Base-by-base conservation (phyloP, 1,139 yeast genomes). In the Sugiyamaella pinicola region DNA sequence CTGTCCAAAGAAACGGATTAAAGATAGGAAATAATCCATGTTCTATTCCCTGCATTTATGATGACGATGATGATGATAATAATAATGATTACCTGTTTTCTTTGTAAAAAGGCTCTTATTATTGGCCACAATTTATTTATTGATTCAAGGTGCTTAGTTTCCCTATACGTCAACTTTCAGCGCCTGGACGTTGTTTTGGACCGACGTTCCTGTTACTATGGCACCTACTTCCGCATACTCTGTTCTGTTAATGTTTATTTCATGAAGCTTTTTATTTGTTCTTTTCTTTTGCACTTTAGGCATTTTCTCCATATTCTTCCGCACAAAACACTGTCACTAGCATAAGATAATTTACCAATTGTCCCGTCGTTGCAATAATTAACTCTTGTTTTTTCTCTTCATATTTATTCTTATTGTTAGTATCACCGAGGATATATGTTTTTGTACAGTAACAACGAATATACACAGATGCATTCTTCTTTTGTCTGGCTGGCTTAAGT, bases 1-100 rank as follows among this genome's bases (percentile, higher is more conserved):
- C 51, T 68, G 72, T 55, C 64, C 65, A 7, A 65, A 68, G 40
- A 63, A 65, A 21, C 57, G 71, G 17, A 54, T 62, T 17, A 55
- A 58, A 28, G 70, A 66, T 42, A 19, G 12, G 35, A 42, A 42
- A 38, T 38, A 21, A 22, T 53, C 26, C 29, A 15, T 18, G 15
- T 12, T 29, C 13, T 28, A 29, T 19, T 17, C 33, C 18, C 24
- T 40, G 46, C 53, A 35, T 22, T 39, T 48, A 38, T 39, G 31
- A 45, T 35, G 24, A 45, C 33, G 46, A 42, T 6, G 28, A 24
- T 24, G 28, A 26, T 28, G 37, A 26, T 26, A 7, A 2, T 7
- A 26, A 26, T 26, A 26, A 9, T 7, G 12, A 26, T 26, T 10
- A 26, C 4, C 31, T 26, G 31, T 26, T 26, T 26, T 26, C 12